Percentiles rank a stretch among this genome's conserved stretches.
phyloP scores from a whole-genome alignment of 2,329 filamentous ascomycete genomes.

The Raffaelea deltoideospora region DNA sequence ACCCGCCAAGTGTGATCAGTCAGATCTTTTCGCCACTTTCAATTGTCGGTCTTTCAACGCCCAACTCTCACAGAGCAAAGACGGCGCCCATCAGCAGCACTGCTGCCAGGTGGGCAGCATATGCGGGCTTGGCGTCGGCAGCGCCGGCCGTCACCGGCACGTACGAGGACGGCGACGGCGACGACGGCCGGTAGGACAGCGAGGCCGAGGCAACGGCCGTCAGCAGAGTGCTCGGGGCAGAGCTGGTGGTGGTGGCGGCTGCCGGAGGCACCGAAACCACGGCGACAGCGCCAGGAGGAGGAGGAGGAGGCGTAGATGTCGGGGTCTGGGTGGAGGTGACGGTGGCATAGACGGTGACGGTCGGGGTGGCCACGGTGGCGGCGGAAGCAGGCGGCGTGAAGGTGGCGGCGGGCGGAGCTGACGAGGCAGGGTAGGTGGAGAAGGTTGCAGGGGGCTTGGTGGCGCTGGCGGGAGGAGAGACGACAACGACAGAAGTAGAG shows the following conservation, averaged over 20 bases:
- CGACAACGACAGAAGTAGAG: conserved; percentile 1
- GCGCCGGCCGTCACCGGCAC: conserved; percentile 7
- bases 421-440: conserved; percentile 10
- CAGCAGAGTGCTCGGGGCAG: too few relatives aligned
- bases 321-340: background rate
- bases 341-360: conserved; percentile 5
- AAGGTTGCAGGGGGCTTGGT: conserved; percentile 8
- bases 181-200: background rate
- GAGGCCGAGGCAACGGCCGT: background rate
- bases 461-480: conserved; percentile 1
- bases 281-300: background rate
- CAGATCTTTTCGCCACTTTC: too few relatives aligned
- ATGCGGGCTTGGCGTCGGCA: too few relatives aligned
- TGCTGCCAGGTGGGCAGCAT: too few relatives aligned
- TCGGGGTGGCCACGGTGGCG: conserved; percentile 7
- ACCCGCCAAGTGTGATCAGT: too few relatives aligned
- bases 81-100: conserved; percentile 3
- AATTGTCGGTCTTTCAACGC: too few relatives aligned
- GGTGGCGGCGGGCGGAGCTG: conserved; percentile 7
- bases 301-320: background rate
- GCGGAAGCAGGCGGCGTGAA: conserved; percentile 9
- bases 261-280: background rate
- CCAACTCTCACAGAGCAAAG: conserved; percentile 6
- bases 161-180: background rate
- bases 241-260: background rate